phyloP scores from a whole-genome alignment of 768 basidiomycete species.

The Mycena floridula region DNA sequence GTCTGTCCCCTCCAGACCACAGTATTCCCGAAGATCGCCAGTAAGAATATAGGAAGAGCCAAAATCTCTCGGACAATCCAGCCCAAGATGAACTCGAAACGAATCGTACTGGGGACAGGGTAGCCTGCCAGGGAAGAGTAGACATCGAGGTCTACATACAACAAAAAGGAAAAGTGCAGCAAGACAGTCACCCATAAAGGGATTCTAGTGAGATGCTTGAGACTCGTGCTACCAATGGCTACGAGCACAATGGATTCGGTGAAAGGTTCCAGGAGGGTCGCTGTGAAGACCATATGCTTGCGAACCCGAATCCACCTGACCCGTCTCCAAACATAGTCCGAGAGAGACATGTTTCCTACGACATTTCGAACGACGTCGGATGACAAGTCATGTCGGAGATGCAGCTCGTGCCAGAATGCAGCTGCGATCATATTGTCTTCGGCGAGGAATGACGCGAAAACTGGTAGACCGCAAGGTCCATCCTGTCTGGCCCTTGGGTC shows the following conservation, averaged over 20 bases:
- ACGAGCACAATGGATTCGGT: conserved; percentile 81
- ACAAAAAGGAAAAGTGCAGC: conserved; percentile 63
- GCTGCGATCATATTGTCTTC: conserved; percentile 98
- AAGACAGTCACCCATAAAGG: conserved; percentile 49
- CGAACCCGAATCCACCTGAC: conserved; percentile 97
- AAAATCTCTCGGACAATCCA: conserved; percentile 79
- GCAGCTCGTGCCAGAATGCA: conserved; percentile 91
- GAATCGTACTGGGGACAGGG: conserved; percentile 41
- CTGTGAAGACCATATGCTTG: conserved; percentile 85
- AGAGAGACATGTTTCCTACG: conserved; percentile 81
- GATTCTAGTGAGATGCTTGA: conserved; percentile 42
- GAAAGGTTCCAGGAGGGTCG: conserved; percentile 87
- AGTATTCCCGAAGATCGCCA: conserved; percentile 75
- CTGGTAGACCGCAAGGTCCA: conserved; percentile 53
- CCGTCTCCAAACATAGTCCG: conserved; percentile 82
- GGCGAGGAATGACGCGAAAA: conserved; percentile 85
- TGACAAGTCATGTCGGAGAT: conserved; percentile 82
- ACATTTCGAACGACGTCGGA: conserved; percentile 87
- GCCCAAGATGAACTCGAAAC: conserved; percentile 61
- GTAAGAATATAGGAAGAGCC: conserved; percentile 83
- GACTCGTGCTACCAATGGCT: conserved; percentile 51
- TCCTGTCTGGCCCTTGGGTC: conserved; percentile 17
- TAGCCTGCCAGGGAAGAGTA: conserved; percentile 70
- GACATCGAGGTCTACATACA: conserved; percentile 77
- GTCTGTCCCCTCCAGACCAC: conserved; percentile 84